Percentiles rank a stretch among this genome's conserved stretches.
Evolutionary conservation across 352 stramenopile genomes (phyloP).

Genomic region (Aphanomyces invadans): DNA sequence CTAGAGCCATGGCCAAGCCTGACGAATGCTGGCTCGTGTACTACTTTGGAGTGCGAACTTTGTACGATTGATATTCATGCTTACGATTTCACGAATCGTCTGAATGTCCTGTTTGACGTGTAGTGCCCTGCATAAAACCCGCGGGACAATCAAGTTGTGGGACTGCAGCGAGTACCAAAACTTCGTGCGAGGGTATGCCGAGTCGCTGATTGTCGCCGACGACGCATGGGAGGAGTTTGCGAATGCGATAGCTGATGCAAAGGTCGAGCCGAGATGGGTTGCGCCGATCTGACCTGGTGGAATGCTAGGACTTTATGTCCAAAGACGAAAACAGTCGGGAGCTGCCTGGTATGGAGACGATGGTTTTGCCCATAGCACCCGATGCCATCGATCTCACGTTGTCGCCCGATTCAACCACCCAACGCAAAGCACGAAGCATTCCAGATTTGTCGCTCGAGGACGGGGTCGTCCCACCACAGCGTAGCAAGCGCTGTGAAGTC

Average conservation of each 20-base stretch:
- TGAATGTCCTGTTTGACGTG: neutral
- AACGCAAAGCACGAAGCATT: neutral
- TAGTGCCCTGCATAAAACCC: conserved; percentile 48
- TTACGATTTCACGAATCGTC: neutral
- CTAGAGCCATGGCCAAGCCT: conserved; percentile 63
- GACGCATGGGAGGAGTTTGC: conserved; percentile 34
- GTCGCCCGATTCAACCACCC: neutral
- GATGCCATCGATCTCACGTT: neutral
- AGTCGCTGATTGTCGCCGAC: conserved; percentile 58
- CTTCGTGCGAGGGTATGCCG: conserved; percentile 59
- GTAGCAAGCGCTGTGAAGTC: neutral
- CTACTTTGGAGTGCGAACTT: conserved; percentile 78
- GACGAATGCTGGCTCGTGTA: conserved; percentile 71
- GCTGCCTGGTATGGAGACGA: conserved; percentile 69
- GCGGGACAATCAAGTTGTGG: conserved; percentile 48
- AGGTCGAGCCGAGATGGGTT: too few species aligned
- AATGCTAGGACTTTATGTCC: conserved; percentile 55
- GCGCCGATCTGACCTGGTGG: neutral
- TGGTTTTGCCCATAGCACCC: conserved; percentile 53
- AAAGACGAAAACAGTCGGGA: conserved; percentile 62
- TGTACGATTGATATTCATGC: conserved; percentile 41
- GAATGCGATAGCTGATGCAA: conserved; percentile 55
- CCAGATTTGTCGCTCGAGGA: neutral
- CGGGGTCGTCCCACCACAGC: neutral
- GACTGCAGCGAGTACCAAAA: conserved; percentile 60